Conservation (phyloP, 352 stramenopile species). For the Pythium aphanidermatum region DNA sequence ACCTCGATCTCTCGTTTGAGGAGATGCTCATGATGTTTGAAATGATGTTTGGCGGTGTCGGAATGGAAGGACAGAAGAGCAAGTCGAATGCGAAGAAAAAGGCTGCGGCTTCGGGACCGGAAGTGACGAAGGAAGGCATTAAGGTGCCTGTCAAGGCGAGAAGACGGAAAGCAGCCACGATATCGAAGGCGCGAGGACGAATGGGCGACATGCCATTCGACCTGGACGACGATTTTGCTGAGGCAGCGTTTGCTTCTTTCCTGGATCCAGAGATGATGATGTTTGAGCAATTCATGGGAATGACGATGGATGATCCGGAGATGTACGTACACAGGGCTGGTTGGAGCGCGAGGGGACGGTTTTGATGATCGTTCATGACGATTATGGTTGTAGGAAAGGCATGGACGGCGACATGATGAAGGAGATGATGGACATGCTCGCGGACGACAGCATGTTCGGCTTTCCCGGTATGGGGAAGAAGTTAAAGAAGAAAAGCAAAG, state of each 20-base stretch:
- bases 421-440: constrained; percentile 41
- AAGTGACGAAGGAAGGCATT: no score
- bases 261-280: constrained; percentile 26
- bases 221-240: no score
- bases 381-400: constrained; percentile 15
- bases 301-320: constrained; percentile 18
- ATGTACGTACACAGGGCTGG: constrained; percentile 14
- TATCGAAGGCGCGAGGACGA: constrained; percentile 2
- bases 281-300: constrained; percentile 25
- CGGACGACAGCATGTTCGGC: constrained; percentile 19
- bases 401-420: constrained; percentile 41
- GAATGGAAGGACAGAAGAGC: background rate
- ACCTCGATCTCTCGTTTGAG: constrained; percentile 44
- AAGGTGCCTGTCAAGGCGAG: constrained; percentile 14
- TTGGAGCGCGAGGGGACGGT: background rate
- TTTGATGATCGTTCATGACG: background rate
- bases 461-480: constrained; percentile 3
- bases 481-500: constrained; percentile 3
- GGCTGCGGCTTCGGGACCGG: background rate
- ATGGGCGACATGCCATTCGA: constrained; percentile 10
- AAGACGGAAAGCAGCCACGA: constrained; percentile 4
- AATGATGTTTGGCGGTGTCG: constrained; percentile 45
- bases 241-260: constrained; percentile 7
- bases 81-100: background rate
- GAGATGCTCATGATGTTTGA: constrained; percentile 79